Base-by-base conservation (phyloP, 148 eudicot species). In the Rhododendron kiyosumense region DNA sequence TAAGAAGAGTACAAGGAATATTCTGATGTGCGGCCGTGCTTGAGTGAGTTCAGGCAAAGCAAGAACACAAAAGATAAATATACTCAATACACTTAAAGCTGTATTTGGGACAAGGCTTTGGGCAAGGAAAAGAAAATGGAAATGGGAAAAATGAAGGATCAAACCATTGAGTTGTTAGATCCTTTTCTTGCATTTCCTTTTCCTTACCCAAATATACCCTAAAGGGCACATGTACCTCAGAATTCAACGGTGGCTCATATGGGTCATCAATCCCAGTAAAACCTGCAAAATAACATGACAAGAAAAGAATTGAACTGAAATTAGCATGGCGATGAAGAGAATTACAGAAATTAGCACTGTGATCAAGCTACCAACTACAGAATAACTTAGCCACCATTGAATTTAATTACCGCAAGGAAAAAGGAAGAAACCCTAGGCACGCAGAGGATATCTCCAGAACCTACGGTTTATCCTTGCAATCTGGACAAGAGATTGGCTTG, bases 221-320 rank as follows among this genome's bases (percentile, higher is more conserved):
- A 51, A 38, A 15, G 20, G 78, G 74, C 69, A 78, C 34, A 63
- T 51, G 73, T 90, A 97, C 99, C 98, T 97, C 99, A 75, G 95
- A 90, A 63, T 92, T 91, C 85, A 88, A 84, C 48, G 99, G 99
- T 57, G 90, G 87, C 87, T 97, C 99, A 83, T 97, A 97, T 51
- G 98, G 99, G 90, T 97, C 99, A 88, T 97, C 99, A 81, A 97
- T 86, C 80, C 99, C 99, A 1, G 99, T 97, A 86, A 97, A 97
- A 87, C 95, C 99, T 97, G 94, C 89, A 90, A 88, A 54, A 57
- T 59, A 43, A 63, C 28, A 84, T 28, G 43, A 41, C 46, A 49
- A 81, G 26, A n/a, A 61, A 85, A 77, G n/a, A 41, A 22, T 41
- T 59, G 4, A 74, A 85, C 4, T 32, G 18, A 7, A 52, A 63